Conservation (phyloP, 2,329 filamentous ascomycete genomes). For the Curvularia eragrostidis region DNA sequence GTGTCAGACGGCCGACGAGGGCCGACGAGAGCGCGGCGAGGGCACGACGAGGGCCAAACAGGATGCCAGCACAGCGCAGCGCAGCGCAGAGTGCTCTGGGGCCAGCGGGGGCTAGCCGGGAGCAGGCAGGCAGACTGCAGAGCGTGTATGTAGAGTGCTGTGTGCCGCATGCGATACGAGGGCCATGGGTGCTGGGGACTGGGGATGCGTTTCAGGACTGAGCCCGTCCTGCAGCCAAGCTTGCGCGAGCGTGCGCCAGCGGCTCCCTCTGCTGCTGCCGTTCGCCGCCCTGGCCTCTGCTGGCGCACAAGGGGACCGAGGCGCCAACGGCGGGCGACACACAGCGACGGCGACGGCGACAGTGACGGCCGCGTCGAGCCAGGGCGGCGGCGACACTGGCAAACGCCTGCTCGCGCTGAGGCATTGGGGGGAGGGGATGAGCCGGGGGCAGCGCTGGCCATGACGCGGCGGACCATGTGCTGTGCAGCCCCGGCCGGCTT, state of each 20-base stretch:
- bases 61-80: neutral
- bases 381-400: no score
- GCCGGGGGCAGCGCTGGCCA: slow-evolving; percentile 8
- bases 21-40: neutral
- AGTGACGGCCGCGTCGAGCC: no score
- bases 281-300: neutral
- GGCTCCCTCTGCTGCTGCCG: slow-evolving; percentile 18
- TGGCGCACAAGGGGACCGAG: slow-evolving; percentile 2
- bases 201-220: slow-evolving; percentile 24
- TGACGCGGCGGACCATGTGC: slow-evolving; percentile 17
- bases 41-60: neutral
- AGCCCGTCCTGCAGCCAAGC: slow-evolving; percentile 24
- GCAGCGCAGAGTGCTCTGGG: slow-evolving; percentile 5
- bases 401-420: neutral
- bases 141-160: slow-evolving; percentile 6
- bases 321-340: slow-evolving; percentile 9
- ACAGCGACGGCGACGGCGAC: neutral
- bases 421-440: neutral
- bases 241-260: slow-evolving; percentile 20
- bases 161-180: slow-evolving; percentile 9
- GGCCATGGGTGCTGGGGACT: slow-evolving; percentile 5
- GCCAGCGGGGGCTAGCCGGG: slow-evolving; percentile 8
- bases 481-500: no score
- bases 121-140: neutral
- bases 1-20: neutral